phyloP scores from a whole-genome alignment of 345 rosid genomes.

The Erodium maritimum region DNA sequence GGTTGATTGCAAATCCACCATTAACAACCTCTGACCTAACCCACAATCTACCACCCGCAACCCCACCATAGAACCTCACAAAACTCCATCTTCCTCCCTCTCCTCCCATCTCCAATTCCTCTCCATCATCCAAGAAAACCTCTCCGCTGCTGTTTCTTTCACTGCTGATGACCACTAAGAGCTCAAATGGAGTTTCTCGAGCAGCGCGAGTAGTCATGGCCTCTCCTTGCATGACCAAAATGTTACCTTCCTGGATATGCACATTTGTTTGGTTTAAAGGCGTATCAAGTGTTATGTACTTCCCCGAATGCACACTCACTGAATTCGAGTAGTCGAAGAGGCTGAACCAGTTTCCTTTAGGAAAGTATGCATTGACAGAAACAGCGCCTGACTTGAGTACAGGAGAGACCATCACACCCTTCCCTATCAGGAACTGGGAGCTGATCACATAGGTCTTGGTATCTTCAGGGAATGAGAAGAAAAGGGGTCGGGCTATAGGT shows the following conservation, averaged over 20 bases:
- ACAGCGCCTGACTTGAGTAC: constrained; percentile 24
- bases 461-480: constrained; percentile 61
- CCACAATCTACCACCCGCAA: constrained; percentile 9
- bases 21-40: constrained; percentile 36
- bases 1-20: constrained; percentile 35
- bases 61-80: constrained; percentile 26
- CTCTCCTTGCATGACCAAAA: constrained; percentile 60
- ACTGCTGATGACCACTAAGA: constrained; percentile 35
- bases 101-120: constrained; percentile 40
- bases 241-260: constrained; percentile 50
- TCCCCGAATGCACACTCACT: constrained; percentile 21
- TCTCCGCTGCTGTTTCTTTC: constrained; percentile 34
- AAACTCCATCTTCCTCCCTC: constrained; percentile 34
- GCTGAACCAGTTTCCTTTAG: constrained; percentile 58
- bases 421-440: constrained; percentile 48
- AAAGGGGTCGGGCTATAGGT: constrained; percentile 73
- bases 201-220: constrained; percentile 50
- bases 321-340: constrained; percentile 46
- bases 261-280: constrained; percentile 47
- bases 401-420: constrained; percentile 52
- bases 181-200: constrained; percentile 35
- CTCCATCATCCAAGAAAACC: constrained; percentile 57
- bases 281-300: constrained; percentile 28
- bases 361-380: constrained; percentile 46
- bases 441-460: constrained; percentile 32